phyloP scores from a whole-genome alignment of 305 asterid genomes.

The Solanum aculeatissimum region DNA sequence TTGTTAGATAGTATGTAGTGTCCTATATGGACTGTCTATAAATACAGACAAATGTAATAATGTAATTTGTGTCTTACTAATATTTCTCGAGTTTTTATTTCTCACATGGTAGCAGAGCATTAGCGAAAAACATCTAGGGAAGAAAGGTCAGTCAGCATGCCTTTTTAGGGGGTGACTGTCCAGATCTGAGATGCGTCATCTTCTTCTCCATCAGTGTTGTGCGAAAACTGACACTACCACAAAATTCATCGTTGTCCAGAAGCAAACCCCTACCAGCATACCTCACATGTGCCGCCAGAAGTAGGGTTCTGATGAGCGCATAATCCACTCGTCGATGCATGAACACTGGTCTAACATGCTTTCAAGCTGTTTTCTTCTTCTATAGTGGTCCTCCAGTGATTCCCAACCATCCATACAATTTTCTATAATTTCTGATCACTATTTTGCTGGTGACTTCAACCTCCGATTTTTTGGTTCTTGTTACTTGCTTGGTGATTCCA shows the following conservation, averaged over 20 bases:
- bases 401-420: neutral
- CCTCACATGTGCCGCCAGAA: neutral
- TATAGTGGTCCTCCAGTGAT: neutral
- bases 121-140: neutral
- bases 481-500: neutral
- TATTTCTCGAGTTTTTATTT: neutral
- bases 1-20: neutral
- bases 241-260: neutral
- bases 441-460: neutral
- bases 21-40: neutral
- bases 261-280: neutral
- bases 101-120: neutral
- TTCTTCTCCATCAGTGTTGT: neutral
- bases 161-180: neutral
- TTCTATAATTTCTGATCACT: neutral
- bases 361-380: neutral
- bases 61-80: neutral
- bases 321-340: neutral
- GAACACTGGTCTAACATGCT: neutral
- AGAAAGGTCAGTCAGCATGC: neutral
- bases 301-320: neutral
- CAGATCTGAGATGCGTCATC: neutral
- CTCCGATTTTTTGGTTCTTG: neutral
- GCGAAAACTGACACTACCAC: neutral
- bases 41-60: neutral